Percentiles rank a stretch among this genome's conserved stretches.
These are phyloP conservation scores for Cicer chorassanicum DNA, from an alignment of 306 rosid species.

Conservation along the genomic window DNA sequence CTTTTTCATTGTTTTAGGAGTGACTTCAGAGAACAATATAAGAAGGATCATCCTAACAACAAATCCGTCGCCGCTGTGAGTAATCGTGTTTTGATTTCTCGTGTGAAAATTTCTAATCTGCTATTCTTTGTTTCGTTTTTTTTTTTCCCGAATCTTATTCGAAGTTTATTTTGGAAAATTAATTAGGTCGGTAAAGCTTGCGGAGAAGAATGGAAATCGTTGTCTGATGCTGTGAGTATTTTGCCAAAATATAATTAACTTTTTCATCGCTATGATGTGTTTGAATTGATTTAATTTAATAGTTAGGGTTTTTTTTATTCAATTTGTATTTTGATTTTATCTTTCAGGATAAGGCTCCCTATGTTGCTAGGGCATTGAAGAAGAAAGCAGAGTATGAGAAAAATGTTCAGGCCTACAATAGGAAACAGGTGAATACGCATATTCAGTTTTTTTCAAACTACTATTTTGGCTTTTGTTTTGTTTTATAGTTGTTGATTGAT, in stretches of 20 bases:
- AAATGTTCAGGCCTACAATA: conserved; percentile 65
- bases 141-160: not conserved
- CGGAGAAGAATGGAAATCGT: conserved; percentile 74
- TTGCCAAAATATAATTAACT: not conserved
- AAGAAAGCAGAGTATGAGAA: conserved; percentile 70
- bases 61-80: conserved; percentile 80
- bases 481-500: not conserved
- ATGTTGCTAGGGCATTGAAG: conserved; percentile 69
- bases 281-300: not conserved
- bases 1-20: conserved; percentile 52
- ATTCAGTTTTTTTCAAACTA: too few relatives aligned
- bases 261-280: not conserved
- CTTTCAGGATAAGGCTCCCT: conserved; percentile 81
- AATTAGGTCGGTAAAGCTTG: conserved; percentile 89
- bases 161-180: not conserved
- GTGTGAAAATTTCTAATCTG: not conserved
- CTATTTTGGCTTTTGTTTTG: not conserved
- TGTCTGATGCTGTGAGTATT: conserved; percentile 83
- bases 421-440: conserved; percentile 50
- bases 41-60: conserved; percentile 78
- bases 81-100: not conserved
- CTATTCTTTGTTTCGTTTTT: not conserved
- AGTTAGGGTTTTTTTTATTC: not conserved
- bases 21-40: conserved; percentile 75
- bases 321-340: not conserved